phyloP scores from a whole-genome alignment of 2,329 filamentous ascomycete species.

The Curvularia hawaiiensis region DNA sequence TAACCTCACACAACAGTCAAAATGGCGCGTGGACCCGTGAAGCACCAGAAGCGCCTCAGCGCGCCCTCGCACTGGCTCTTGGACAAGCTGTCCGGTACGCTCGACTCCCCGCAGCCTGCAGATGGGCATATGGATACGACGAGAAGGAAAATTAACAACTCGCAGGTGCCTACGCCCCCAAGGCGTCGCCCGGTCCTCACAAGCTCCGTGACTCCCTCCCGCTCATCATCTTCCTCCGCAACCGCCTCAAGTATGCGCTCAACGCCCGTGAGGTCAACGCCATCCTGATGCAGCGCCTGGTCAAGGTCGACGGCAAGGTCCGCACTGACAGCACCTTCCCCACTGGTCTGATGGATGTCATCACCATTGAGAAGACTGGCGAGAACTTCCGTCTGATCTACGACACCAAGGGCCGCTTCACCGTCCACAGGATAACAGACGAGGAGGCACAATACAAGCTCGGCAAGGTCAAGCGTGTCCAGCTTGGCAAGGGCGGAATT shows the following conservation, averaged over 20 bases:
- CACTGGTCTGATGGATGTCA: slow-evolving; percentile 99
- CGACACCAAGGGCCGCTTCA: slow-evolving; percentile 99
- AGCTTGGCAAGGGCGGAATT: slow-evolving; percentile 99
- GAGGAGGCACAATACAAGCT: slow-evolving; percentile 99
- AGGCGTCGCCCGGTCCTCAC: slow-evolving; percentile 86
- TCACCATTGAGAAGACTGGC: slow-evolving; percentile 99
- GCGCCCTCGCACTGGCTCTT: slow-evolving; percentile 99
- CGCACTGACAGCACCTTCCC: slow-evolving; percentile 98
- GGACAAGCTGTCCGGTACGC: slow-evolving; percentile 91
- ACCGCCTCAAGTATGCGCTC: slow-evolving; percentile 98
- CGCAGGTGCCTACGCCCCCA: slow-evolving; percentile 62
- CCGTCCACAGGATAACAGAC: slow-evolving; percentile 97
- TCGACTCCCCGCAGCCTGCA: slow-evolving; percentile 55
- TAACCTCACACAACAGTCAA: slow-evolving; percentile 53
- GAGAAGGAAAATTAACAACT: slow-evolving; percentile 24
- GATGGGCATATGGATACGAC: neutral
- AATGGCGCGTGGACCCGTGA: slow-evolving; percentile 80
- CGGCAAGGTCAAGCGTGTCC: slow-evolving; percentile 99
- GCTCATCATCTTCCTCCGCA: slow-evolving; percentile 81
- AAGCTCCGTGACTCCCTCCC: slow-evolving; percentile 99
- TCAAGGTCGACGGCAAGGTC: slow-evolving; percentile 99
- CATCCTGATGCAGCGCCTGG: slow-evolving; percentile 98
- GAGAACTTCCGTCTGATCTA: slow-evolving; percentile 99
- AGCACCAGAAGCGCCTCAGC: slow-evolving; percentile 99
- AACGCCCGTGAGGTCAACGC: slow-evolving; percentile 97